Base-by-base conservation (phyloP, 306 rosid genomes). In the Alnus glutinosa region DNA sequence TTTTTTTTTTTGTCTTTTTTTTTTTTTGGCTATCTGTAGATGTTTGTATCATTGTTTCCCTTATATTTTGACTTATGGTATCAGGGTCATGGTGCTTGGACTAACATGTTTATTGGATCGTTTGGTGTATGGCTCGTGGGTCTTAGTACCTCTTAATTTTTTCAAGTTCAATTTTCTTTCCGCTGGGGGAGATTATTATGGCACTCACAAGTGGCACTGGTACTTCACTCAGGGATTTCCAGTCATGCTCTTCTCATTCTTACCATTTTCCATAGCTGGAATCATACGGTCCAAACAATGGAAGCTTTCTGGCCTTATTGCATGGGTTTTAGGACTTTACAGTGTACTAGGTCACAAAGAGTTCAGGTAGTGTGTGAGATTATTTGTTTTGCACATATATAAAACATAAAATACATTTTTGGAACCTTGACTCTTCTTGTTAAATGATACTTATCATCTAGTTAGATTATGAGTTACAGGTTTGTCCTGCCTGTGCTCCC, bases 141-240 rank as follows among this genome's bases (percentile, higher is more conserved):
- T 90, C 84, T 73, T 95, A 70, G 97, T 95, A 62, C 98, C 98
- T 55, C 93, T 92, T 51, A 91, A 91, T 82, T 95, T 95, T 86
- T 87, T 95, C 62, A 92, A 87, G 75, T 95, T 92, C 93, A 95
- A 92, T 85, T 90, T 95, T 88, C 93, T 95, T 78, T 91, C 96
- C 67, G 86, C 97, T 73, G 98, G 97, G 11, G 98, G 98, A 89
- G 98, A 95, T 79, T 91, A 90, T 79, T 95, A 95, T 83, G 98
- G 98, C 87, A 95, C 98, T 83, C 98, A 95, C 87, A 74, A 75
- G 82, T 92, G 98, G 98, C 96, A 95, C 90, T 95, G 99, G 99
- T 95, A 95, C 93, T 89, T 95, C 85, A 91, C 92, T 81, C 94
- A 91, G 88, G 99, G 96, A 80, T 95, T 95, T 85, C 32, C 90